Base-by-base conservation (phyloP, 768 basidiomycete species). In the Trametes coccinea region DNA sequence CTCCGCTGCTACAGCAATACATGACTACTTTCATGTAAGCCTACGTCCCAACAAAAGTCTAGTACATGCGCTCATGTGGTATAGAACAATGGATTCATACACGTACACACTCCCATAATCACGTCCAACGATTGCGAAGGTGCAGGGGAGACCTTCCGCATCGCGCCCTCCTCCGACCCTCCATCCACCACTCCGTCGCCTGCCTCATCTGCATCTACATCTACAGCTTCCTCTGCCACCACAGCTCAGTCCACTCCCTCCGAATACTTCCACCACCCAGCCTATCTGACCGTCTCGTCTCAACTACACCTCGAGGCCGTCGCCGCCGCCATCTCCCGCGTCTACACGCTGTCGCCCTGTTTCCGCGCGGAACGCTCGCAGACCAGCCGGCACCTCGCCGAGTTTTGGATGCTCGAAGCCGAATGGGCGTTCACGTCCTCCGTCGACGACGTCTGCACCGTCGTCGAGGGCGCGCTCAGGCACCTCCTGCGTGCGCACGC, bases 331-430 rank as follows among this genome's bases (percentile, higher is more conserved):
- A 74, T 95, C 16, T 83, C 89, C 0, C 85, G 95, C 17, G 90
- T 92, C 1, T 99, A 95, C 77, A 95, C 95, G 0, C 83, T 99
- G 27, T 88, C 92, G 0, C 95, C 97, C 0, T 90, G 90, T 65
- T 99, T 99, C 76, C 89, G 97, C 14, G 96, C 97, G 22, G 97
- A 99, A 71, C 85, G 85, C 5, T 91, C 89, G 2, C 82, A 88
- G 66, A 98, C 96, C 2, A 84, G 85, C 34, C 81, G 96, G n/a
- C 97, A 99, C 71, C 83, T 99, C 11, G 87, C 93, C 53, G 97
- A 99, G 73, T 99, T 99, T 74, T 98, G 93, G 91, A 99, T 99
- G 97, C 84, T 98, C 56, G 97, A 99, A 76, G 95, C 92, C 0
- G 97, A 99, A 71, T 88, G 93, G 83, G 86, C 86, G 0, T 90